Evolutionary conservation across 768 basidiomycete genomes (phyloP), one percentile per base, ranked within the genome.

Genomic region (Termitomyces sp.): DNA sequence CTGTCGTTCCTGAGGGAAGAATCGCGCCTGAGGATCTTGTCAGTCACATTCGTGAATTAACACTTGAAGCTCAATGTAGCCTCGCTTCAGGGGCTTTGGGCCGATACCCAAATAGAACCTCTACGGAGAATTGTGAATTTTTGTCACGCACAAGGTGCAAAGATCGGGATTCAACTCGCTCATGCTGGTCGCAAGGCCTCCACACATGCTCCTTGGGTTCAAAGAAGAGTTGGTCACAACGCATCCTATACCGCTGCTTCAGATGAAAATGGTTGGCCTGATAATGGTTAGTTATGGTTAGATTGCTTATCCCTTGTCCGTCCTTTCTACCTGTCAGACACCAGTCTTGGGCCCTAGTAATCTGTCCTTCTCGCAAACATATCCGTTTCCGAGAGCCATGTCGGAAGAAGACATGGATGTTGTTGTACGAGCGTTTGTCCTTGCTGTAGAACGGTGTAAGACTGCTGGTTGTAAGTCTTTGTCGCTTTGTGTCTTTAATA

Each of bases 111-210:
- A 53, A 86, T 91, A 44, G 80, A 75, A 33, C 83, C 85, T 14
- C 69, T 90, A 40, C 82, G 82, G 64, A 78, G 83, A 31, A 83
- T 93, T 54, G 86, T 90, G 50, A 75, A 89, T 56, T 92, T 93
- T 64, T 77, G 77, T 15, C 88, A 91, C 63, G 71, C 80, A 0
- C 87, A 90, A 47, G 85, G 82, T 9, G 79, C 85, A 1, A 75
- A 79, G 48, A 84, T 94, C 28, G 92, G 88, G 1, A 77, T 94
- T 33, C 92, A 94, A 66, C 81, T 94, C 19, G 81, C 83, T 0
- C 91, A 94, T 66, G 88, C 86, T 4, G 80, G 80, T 11, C 72
- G 80, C 35, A 94, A 95, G 67, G 85, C 87, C 0, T 85, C 82
- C 9, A 86, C 83, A 0, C 74, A 79, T 51, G 78, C 89, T 1